phyloP scores from a whole-genome alignment of 73 alveolate genomes.

The Symbiodinium pilosum region DNA sequence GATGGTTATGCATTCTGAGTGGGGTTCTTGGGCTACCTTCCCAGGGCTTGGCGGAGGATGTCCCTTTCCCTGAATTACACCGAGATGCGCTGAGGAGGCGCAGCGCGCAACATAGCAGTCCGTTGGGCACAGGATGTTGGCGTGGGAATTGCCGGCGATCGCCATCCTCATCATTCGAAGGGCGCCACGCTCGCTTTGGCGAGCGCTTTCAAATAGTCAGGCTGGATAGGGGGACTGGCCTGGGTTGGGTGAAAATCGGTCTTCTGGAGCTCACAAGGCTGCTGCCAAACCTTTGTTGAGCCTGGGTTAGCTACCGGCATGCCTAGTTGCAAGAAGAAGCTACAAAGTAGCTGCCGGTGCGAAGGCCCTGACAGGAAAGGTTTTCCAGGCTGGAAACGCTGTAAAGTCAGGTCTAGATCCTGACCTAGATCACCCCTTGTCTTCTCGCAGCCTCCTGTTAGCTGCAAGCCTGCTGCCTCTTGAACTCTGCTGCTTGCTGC shows the following conservation, averaged over 20 bases:
- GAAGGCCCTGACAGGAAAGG: background rate
- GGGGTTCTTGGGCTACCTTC: too few species aligned
- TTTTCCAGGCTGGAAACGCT: background rate
- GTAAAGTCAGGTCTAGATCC: conserved; percentile 7
- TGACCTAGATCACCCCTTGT: background rate
- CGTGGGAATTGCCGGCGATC: background rate
- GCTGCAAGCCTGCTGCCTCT: background rate
- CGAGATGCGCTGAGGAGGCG: background rate
- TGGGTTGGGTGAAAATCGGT: background rate
- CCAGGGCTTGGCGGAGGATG: too few species aligned
- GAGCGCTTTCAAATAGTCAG: background rate
- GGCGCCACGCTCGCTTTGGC: background rate
- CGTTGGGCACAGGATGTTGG: conserved; percentile 11
- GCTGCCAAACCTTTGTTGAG: background rate
- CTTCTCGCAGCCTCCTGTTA: background rate
- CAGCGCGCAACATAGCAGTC: background rate
- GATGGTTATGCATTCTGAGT: too few species aligned
- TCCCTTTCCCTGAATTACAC: background rate
- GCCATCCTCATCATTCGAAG: background rate
- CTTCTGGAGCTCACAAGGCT: background rate
- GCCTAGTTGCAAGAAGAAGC: background rate
- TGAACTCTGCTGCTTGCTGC: too few species aligned
- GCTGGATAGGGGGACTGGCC: background rate
- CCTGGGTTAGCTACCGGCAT: background rate
- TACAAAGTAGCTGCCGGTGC: background rate